These are phyloP conservation scores for Starmera dryadoides DNA, from an alignment of 805 yeast species.

Conservation along the genomic window DNA sequence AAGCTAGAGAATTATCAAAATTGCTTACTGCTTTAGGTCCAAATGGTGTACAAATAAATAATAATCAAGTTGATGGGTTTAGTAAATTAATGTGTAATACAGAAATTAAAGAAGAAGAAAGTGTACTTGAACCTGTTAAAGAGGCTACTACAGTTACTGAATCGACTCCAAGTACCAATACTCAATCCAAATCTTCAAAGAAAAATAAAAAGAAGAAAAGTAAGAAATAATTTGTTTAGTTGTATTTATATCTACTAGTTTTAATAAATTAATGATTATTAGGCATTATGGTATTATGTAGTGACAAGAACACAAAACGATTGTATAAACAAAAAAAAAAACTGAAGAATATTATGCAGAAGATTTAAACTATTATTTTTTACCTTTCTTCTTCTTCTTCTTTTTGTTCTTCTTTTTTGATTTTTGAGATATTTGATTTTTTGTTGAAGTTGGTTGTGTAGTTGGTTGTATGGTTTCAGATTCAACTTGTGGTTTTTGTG, in stretches of 20 bases:
- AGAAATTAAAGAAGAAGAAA: neutral
- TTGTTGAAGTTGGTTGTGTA: neutral
- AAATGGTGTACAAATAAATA: conserved; percentile 32
- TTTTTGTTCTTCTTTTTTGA: conserved; percentile 6
- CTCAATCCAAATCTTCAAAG: neutral
- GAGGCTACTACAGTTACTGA: neutral
- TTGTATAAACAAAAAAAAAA: too few relatives aligned
- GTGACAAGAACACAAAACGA: too few relatives aligned
- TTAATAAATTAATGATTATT: too few relatives aligned
- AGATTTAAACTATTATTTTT: conserved; percentile 8
- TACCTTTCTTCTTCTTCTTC: conserved; percentile 7
- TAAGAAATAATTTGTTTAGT: neutral
- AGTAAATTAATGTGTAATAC: neutral
- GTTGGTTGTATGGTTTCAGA: neutral
- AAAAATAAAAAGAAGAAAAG: neutral
- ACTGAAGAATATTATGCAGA: neutral
- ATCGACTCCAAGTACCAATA: too few relatives aligned
- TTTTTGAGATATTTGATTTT: neutral
- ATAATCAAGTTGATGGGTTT: neutral
- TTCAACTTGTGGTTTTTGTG: neutral
- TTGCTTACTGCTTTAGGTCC: conserved; percentile 71
- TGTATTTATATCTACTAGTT: too few relatives aligned
- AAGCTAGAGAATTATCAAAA: conserved; percentile 64
- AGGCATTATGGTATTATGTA: too few relatives aligned
- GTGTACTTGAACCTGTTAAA: neutral